A percentile compares a stretch with the other conserved stretches of the same genome.
Conservation (phyloP, 495 filamentous ascomycete genomes). For the Aspergillus biplanus region DNA sequence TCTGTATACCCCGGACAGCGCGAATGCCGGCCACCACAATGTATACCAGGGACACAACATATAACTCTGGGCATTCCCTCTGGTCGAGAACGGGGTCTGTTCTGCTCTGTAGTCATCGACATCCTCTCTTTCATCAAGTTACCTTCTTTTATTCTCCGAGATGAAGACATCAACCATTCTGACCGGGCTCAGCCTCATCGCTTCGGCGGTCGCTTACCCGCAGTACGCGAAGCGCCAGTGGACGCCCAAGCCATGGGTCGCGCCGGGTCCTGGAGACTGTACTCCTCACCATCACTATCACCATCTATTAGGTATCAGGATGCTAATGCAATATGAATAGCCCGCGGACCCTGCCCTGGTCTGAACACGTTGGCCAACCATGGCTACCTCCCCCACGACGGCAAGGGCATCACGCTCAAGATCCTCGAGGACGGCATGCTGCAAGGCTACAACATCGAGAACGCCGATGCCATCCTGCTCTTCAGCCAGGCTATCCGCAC, state of each 20-base stretch:
- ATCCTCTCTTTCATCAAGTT: neutral
- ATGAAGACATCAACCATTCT: conserved; percentile 21
- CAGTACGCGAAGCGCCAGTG: conserved; percentile 17
- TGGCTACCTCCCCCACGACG: conserved; percentile 52
- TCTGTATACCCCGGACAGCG: neutral
- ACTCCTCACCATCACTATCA: neutral
- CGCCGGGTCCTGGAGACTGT: conserved; percentile 19
- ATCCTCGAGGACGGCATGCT: conserved; percentile 24
- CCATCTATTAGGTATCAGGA: neutral
- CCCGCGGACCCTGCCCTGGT: conserved; percentile 45
- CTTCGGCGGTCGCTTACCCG: conserved; percentile 15
- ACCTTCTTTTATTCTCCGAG: neutral
- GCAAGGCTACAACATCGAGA: conserved; percentile 20
- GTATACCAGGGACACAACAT: neutral
- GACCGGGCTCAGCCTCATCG: neutral
- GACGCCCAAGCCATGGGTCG: conserved; percentile 18
- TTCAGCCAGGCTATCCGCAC: conserved; percentile 20
- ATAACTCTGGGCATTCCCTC: neutral
- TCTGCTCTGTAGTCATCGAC: no score
- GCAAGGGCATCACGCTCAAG: conserved; percentile 19
- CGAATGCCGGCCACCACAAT: no score
- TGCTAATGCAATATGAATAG: neutral
- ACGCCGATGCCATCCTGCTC: conserved; percentile 14
- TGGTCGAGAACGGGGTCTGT: neutral
- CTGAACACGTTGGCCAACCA: conserved; percentile 62